Evolutionary conservation across 2,329 filamentous ascomycete species (phyloP).

Genomic region (Neophaeococcomyces mojaviensis): DNA sequence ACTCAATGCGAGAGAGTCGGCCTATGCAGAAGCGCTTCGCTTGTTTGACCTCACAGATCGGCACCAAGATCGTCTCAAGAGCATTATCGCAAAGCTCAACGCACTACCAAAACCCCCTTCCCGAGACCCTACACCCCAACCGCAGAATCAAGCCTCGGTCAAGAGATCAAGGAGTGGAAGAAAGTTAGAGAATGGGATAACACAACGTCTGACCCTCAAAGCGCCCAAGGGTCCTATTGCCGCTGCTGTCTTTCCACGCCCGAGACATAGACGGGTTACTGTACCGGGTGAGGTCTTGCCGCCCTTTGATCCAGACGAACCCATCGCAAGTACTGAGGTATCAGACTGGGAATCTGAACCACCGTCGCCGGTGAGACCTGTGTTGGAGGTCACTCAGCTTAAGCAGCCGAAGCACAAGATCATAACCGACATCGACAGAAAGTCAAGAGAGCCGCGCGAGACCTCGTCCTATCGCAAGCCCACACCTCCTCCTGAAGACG

Average conservation of each 20-base stretch:
- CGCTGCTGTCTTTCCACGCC: slow-evolving; percentile 26
- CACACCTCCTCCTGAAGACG: slow-evolving; percentile 51
- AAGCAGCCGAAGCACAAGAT: slow-evolving; percentile 39
- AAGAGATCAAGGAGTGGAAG: slow-evolving; percentile 36
- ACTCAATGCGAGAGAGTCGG: slow-evolving; percentile 48
- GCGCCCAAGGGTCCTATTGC: slow-evolving; percentile 20
- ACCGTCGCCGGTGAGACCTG: slow-evolving; percentile 22
- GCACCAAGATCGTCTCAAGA: slow-evolving; percentile 49
- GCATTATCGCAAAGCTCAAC: slow-evolving; percentile 55
- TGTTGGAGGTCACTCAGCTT: slow-evolving; percentile 18
- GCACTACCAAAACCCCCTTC: slow-evolving; percentile 54
- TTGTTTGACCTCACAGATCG: slow-evolving; percentile 51
- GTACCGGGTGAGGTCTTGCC: slow-evolving; percentile 31
- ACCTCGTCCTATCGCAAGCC: slow-evolving; percentile 20
- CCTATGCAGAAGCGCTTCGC: slow-evolving; percentile 49
- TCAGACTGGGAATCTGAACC: slow-evolving; percentile 35
- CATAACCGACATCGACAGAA: slow-evolving; percentile 16
- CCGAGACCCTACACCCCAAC: slow-evolving; percentile 50
- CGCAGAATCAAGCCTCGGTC: slow-evolving; percentile 27
- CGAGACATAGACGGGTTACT: slow-evolving; percentile 31
- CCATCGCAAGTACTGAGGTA: slow-evolving; percentile 40
- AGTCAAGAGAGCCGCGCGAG: slow-evolving; percentile 13
- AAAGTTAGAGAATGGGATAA: slow-evolving; percentile 29
- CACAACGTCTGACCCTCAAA: slow-evolving; percentile 34
- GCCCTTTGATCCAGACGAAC: slow-evolving; percentile 36